These are phyloP conservation scores for Arthrobotrys conoides DNA, from an alignment of 2,329 filamentous ascomycete genomes.

Conservation along the genomic window DNA sequence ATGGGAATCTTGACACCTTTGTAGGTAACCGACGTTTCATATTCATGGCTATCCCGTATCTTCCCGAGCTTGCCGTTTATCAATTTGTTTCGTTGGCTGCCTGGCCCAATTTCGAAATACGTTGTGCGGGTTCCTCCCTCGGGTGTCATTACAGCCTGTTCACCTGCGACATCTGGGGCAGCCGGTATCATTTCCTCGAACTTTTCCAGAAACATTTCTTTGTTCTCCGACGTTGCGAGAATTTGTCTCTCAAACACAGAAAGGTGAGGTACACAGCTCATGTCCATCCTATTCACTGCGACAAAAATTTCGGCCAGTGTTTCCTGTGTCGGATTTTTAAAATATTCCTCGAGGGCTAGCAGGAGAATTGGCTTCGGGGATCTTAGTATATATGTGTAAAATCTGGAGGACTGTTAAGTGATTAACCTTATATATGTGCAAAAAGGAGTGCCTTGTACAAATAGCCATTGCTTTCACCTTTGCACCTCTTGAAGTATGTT, in stretches of 20 bases:
- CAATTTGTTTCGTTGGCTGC: constrained; percentile 62
- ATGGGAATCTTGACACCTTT: constrained; percentile 97
- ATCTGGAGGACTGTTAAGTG: constrained; percentile 23
- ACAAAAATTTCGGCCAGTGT: constrained; percentile 91
- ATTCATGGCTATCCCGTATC: constrained; percentile 93
- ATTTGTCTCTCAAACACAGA: constrained; percentile 87
- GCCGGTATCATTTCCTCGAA: constrained; percentile 78
- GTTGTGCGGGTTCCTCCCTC: constrained; percentile 61
- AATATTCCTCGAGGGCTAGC: constrained; percentile 94
- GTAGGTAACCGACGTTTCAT: constrained; percentile 94
- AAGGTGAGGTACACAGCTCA: constrained; percentile 90
- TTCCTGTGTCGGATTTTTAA: constrained; percentile 88
- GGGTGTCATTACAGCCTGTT: constrained; percentile 62
- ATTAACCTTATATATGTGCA: constrained; percentile 95
- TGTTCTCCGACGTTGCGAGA: constrained; percentile 89
- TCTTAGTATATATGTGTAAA: constrained; percentile 61
- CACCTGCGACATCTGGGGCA: constrained; percentile 48
- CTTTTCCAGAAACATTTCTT: constrained; percentile 97
- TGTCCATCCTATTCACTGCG: constrained; percentile 95
- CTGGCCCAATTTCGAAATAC: constrained; percentile 63
- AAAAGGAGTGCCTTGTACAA: constrained; percentile 94
- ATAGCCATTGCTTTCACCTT: constrained; percentile 99
- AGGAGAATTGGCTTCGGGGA: constrained; percentile 81
- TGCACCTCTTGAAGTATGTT: constrained; percentile 76
- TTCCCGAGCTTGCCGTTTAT: constrained; percentile 63